A percentile compares a stretch with the other conserved stretches of the same genome.
phyloP scores from a whole-genome alignment of 1,284 basidiomycete species.

The Phenoliferia sp. region DNA sequence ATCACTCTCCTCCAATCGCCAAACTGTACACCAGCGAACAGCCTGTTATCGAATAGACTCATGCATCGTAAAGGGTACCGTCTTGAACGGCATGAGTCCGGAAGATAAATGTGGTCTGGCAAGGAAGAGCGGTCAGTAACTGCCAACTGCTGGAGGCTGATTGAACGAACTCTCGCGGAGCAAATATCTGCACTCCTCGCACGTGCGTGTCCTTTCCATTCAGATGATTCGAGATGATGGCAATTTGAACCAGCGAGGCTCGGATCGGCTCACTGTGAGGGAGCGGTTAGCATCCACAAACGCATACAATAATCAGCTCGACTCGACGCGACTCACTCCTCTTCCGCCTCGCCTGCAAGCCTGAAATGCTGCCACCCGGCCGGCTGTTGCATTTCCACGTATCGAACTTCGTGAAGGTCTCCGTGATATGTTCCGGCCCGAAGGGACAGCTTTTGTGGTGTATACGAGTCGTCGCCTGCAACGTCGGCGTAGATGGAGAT shows the following conservation, averaged over 20 bases:
- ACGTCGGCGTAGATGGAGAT: slow-evolving; percentile 84
- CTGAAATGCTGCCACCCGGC: slow-evolving; percentile 94
- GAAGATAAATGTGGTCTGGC: slow-evolving; percentile 48
- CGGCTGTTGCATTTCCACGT: slow-evolving; percentile 78
- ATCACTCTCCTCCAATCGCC: too few species aligned
- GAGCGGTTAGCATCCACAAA: neutral
- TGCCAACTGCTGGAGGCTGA: too few species aligned
- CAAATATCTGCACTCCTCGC: slow-evolving; percentile 78
- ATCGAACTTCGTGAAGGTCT: slow-evolving; percentile 87
- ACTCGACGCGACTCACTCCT: slow-evolving; percentile 11
- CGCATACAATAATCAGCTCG: neutral
- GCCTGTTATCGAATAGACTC: slow-evolving; percentile 60
- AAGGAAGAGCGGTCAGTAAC: slow-evolving; percentile 3
- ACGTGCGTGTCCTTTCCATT: slow-evolving; percentile 99
- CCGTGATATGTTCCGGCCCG: slow-evolving; percentile 86
- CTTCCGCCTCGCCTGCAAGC: slow-evolving; percentile 48
- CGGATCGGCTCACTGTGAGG: slow-evolving; percentile 70
- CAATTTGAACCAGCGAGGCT: slow-evolving; percentile 84
- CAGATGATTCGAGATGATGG: slow-evolving; percentile 89
- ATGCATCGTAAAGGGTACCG: slow-evolving; percentile 64
- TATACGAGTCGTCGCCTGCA: slow-evolving; percentile 90
- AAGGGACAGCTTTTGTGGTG: slow-evolving; percentile 82
- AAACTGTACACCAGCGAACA: too few species aligned
- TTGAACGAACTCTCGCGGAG: slow-evolving; percentile 65
- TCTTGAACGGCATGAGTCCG: slow-evolving; percentile 64